Evolutionary conservation across 2,329 filamentous ascomycete species (phyloP).

Genomic region (Trichoderma sp.): DNA sequence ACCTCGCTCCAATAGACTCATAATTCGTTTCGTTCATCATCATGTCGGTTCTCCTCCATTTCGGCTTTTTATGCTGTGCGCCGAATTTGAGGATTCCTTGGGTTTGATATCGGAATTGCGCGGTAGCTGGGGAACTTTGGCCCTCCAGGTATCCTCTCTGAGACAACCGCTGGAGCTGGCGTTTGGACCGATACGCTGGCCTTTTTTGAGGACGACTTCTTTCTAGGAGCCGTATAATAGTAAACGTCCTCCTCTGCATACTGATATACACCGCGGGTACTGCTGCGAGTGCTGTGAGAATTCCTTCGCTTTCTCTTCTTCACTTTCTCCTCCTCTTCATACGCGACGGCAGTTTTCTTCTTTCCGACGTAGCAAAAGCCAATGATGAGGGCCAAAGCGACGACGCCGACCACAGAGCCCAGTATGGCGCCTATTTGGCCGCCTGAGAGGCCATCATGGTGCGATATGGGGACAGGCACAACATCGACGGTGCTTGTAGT

Average conservation of each 20-base stretch:
- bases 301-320: not conserved
- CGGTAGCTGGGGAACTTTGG: slow-evolving; percentile 39
- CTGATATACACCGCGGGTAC: slow-evolving; percentile 2
- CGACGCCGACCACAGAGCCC: slow-evolving; percentile 43
- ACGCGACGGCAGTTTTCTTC: not conserved
- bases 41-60: not conserved
- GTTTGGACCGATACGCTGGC: not conserved
- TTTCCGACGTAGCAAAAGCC: slow-evolving; percentile 35
- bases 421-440: slow-evolving; percentile 46
- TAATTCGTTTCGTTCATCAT: not conserved
- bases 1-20: not conserved
- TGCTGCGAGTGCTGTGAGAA: not conserved
- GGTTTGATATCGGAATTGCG: slow-evolving; percentile 39
- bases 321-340: slow-evolving; percentile 18
- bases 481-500: slow-evolving; percentile 25
- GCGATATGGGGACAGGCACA: slow-evolving; percentile 5
- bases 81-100: slow-evolving; percentile 29
- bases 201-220: not conserved
- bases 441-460: slow-evolving; percentile 35
- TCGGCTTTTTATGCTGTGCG: not conserved
- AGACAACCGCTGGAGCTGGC: slow-evolving; percentile 29
- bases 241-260: slow-evolving; percentile 18
- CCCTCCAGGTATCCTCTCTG: slow-evolving; percentile 38
- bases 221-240: not conserved
- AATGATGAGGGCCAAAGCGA: slow-evolving; percentile 39